These are phyloP conservation scores for Odonthalia washingtoniensis DNA, from an alignment of 31 red algal species.

Conservation along the genomic window DNA sequence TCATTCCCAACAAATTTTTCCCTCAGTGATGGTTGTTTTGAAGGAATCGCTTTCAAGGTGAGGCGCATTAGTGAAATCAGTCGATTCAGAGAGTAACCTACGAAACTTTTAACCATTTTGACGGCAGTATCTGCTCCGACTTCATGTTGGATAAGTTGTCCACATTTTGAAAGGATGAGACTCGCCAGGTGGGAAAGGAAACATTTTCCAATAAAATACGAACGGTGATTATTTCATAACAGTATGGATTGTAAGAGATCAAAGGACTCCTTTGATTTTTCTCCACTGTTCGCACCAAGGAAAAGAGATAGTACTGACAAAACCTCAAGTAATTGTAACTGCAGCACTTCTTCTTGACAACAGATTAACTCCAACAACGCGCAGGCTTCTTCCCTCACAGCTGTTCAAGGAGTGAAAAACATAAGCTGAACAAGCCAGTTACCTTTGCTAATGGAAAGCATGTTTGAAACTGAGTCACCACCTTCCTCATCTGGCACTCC, in stretches of 20 bases:
- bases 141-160: slow-evolving; percentile 56
- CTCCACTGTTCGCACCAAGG: slow-evolving; percentile 61
- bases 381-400: slow-evolving; percentile 54
- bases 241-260: slow-evolving; percentile 70
- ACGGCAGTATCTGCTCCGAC: slow-evolving; percentile 68
- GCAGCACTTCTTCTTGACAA: slow-evolving; percentile 70
- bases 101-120: slow-evolving; percentile 61
- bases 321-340: slow-evolving; percentile 66
- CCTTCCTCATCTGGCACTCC: too few relatives aligned
- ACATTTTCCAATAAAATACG: slow-evolving; percentile 56
- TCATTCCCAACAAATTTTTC: slow-evolving; percentile 55
- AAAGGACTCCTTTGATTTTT: slow-evolving; percentile 77
- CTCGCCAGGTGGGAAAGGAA: slow-evolving; percentile 67
- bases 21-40: slow-evolving; percentile 30
- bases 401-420: slow-evolving; percentile 64
- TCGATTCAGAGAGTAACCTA: slow-evolving; percentile 77
- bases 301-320: slow-evolving; percentile 69
- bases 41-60: slow-evolving; percentile 63
- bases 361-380: slow-evolving; percentile 48
- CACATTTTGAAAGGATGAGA: slow-evolving; percentile 59
- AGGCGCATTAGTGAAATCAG: slow-evolving; percentile 70
- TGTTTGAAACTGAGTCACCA: too few relatives aligned
- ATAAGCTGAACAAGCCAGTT: slow-evolving; percentile 82
- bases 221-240: slow-evolving; percentile 47
- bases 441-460: slow-evolving; percentile 60